These are phyloP conservation scores for Phaeosphaeriaceae sp. DNA, from an alignment of 2,329 filamentous ascomycete genomes.

Conservation along the genomic window DNA sequence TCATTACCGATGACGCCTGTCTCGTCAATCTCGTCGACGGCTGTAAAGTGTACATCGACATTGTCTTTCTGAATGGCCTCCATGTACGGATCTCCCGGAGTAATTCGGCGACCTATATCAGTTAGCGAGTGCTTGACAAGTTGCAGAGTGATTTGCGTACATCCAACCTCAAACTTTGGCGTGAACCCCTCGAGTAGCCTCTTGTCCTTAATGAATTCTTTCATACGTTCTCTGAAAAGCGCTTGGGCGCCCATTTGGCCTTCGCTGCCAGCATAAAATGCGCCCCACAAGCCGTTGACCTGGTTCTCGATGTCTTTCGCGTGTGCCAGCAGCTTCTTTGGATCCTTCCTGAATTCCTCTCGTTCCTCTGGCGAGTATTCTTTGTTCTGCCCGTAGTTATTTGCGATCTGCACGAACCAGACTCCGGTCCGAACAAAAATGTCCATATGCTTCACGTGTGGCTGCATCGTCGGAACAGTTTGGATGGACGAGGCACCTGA, in stretches of 20 bases:
- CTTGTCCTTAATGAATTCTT: slow-evolving; percentile 60
- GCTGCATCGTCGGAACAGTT: slow-evolving; percentile 57
- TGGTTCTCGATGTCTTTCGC: slow-evolving; percentile 56
- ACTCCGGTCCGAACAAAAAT: slow-evolving; percentile 56
- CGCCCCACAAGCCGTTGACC: slow-evolving; percentile 56
- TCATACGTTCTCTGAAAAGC: slow-evolving; percentile 54
- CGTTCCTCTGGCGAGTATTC: slow-evolving; percentile 54
- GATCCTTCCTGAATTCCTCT: slow-evolving; percentile 52
- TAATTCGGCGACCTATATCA: slow-evolving; percentile 49
- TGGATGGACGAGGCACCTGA: slow-evolving; percentile 55
- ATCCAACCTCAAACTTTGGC: slow-evolving; percentile 56
- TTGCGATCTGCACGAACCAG: slow-evolving; percentile 56
- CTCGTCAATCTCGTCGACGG: slow-evolving; percentile 54
- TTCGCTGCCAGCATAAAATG: slow-evolving; percentile 54
- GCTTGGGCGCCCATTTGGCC: slow-evolving; percentile 50
- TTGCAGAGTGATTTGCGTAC: slow-evolving; percentile 25
- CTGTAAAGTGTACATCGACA: slow-evolving; percentile 59
- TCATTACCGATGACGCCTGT: slow-evolving; percentile 55
- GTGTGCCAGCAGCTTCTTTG: slow-evolving; percentile 51
- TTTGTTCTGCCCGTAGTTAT: slow-evolving; percentile 55
- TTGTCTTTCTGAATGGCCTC: slow-evolving; percentile 58
- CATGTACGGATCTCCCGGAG: slow-evolving; percentile 61
- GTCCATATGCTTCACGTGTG: slow-evolving; percentile 54
- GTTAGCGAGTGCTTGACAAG: slow-evolving; percentile 3
- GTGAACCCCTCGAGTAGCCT: slow-evolving; percentile 57